Percentiles rank a stretch among this genome's conserved stretches.
Evolutionary conservation across 257 asterid species (phyloP).

Genomic region (Perilla frutescens): DNA sequence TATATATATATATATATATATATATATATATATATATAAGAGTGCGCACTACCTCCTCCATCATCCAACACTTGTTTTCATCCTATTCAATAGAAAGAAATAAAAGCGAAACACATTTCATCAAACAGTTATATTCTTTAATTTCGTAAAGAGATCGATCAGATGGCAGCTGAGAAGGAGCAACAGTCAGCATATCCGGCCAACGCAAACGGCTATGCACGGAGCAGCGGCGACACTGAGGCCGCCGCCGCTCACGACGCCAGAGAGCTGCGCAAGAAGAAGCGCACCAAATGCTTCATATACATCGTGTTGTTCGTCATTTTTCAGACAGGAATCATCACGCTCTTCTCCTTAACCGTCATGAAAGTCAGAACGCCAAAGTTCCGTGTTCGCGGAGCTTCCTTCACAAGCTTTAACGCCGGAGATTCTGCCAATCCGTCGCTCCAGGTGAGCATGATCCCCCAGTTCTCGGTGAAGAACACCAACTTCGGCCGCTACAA

Average conservation of each 20-base stretch:
- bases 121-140: no score
- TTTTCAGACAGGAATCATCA: slow-evolving; percentile 40
- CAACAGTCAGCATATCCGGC: slow-evolving; percentile 25
- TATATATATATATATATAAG: no score
- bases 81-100: no score
- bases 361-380: slow-evolving; percentile 47
- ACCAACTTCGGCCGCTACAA: slow-evolving; percentile 50
- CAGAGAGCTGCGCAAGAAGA: slow-evolving; percentile 30
- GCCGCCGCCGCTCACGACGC: slow-evolving; percentile 8
- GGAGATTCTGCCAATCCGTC: slow-evolving; percentile 21
- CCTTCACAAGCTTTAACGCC: slow-evolving; percentile 21
- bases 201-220: slow-evolving; percentile 1
- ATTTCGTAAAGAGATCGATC: no score
- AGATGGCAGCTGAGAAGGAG: background rate
- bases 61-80: background rate
- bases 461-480: slow-evolving; percentile 47
- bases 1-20: no score
- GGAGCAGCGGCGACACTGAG: slow-evolving; percentile 28
- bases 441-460: slow-evolving; percentile 38
- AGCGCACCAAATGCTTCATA: slow-evolving; percentile 40
- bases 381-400: slow-evolving; percentile 39
- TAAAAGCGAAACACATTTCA: no score
- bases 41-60: background rate
- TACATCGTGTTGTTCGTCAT: slow-evolving; percentile 40
- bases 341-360: slow-evolving; percentile 41